Evolutionary conservation across 192 early-diverging fungal species (phyloP), one percentile per base, ranked within the genome.

Genomic region (Phycomyces blakesleeanus): DNA sequence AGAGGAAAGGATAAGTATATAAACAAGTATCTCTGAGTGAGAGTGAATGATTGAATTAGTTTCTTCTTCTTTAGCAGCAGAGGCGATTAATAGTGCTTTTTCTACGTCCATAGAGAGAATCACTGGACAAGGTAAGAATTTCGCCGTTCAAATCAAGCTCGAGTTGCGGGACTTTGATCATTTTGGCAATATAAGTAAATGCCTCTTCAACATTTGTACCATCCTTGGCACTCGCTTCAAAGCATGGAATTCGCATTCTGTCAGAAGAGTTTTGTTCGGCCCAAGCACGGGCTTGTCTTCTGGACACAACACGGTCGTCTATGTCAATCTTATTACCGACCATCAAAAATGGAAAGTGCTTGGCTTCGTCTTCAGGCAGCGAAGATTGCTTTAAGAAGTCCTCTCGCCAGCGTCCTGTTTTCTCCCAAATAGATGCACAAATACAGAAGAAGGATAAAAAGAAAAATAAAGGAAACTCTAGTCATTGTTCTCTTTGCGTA

Each of bases 321-420:
- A 98, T 77, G 66, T 98, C 96, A 44, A 98, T 86, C 80, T 98
- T 98, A 79, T 98, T 98, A 20, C 95, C 96, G 7, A 98, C 69
- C n/a, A 98, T 83, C 21, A 98, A 86, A 70, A 98, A 93, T n/a
- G 96, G 96, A 71, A 98, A 98, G 73, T 91, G 90, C 51, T 90
- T 87, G 6, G 91, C 91, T 60, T 95, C 89, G 29, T 86, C 74
- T 20, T 85, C 85, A 7, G 74, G 74, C 24, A 76, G 66, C 12
- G 83, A 86, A 1, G 91, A 89, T 73, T 98, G 96, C 44, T 93
- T 82, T 72, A 98, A 72, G 61, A 98, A 98, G 78, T 98, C 96
- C 58, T 91, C 90, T 60, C 92, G 78, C 96, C 96, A 98, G 60
- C 84, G 88, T 60, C 93, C 72, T 73, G 62, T 14, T 27, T 34